phyloP scores from a whole-genome alignment of 441 rosid genomes.

The Pelargonium cotyledonis region DNA sequence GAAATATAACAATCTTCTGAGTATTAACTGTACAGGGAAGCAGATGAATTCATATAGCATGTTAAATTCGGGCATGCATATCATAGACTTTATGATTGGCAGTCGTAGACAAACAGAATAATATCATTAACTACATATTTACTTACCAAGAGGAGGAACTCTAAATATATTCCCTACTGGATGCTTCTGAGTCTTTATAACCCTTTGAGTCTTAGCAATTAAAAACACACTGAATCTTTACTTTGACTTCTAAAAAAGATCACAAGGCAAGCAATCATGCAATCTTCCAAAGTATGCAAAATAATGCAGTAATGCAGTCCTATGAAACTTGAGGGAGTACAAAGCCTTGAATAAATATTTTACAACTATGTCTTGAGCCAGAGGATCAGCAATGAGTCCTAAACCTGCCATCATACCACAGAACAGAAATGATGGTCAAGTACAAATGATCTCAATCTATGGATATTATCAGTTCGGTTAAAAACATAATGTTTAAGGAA shows the following conservation, averaged over 20 bases:
- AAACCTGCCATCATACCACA: constrained; percentile 51
- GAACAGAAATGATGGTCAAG: constrained; percentile 26
- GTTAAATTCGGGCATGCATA: background rate
- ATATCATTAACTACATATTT: constrained; percentile 23
- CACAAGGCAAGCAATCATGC: constrained; percentile 34
- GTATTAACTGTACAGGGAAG: too few relatives aligned
- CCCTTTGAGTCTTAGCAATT: constrained; percentile 32
- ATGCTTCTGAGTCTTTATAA: constrained; percentile 43
- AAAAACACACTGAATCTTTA: constrained; percentile 40
- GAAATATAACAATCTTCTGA: too few relatives aligned
- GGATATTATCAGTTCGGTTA: background rate
- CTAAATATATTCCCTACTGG: constrained; percentile 37
- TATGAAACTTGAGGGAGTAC: constrained; percentile 26
- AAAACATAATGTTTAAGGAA: background rate
- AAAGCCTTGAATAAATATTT: constrained; percentile 25
- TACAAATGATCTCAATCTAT: constrained; percentile 6
- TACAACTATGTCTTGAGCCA: constrained; percentile 29
- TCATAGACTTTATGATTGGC: background rate
- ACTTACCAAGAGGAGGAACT: constrained; percentile 53
- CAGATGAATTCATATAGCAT: background rate
- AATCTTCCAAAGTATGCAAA: constrained; percentile 32
- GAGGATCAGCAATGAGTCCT: constrained; percentile 26
- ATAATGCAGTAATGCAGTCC: constrained; percentile 25
- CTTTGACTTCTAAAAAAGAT: constrained; percentile 30
- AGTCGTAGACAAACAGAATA: background rate